Conservation (phyloP, 805 yeast species). For the Dipodascus geniculatus region DNA sequence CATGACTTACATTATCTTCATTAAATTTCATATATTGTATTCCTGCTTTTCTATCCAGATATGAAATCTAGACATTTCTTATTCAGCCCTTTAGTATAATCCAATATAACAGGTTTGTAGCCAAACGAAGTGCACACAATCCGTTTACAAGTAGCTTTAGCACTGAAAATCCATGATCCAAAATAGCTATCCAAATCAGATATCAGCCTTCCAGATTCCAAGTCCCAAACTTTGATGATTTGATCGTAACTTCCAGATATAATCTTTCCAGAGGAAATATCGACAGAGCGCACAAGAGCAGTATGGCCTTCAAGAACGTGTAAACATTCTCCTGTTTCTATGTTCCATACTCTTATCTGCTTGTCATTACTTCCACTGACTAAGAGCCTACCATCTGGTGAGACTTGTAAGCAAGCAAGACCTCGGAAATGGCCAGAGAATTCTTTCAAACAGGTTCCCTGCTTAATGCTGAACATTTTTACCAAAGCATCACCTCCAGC, state of each 20-base stretch:
- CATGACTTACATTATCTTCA: conserved; percentile 1
- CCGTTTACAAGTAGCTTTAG: conserved; percentile 18
- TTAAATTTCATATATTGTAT: background rate
- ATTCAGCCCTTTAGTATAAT: conserved; percentile 23
- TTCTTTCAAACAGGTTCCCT: conserved; percentile 57
- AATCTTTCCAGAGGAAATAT: conserved; percentile 17
- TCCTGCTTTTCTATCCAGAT: background rate
- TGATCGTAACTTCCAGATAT: conserved; percentile 28
- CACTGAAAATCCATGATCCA: conserved; percentile 26
- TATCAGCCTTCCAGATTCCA: conserved; percentile 17
- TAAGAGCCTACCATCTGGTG: conserved; percentile 52
- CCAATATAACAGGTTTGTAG: conserved; percentile 22
- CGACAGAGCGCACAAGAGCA: conserved; percentile 60
- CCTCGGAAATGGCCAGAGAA: conserved; percentile 75
- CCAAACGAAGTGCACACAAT: conserved; percentile 27
- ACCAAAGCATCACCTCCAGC: conserved; percentile 63
- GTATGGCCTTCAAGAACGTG: conserved; percentile 67
- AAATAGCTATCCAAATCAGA: conserved; percentile 21
- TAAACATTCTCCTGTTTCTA: conserved; percentile 59
- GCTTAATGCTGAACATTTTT: conserved; percentile 68
- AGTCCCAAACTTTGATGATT: conserved; percentile 27
- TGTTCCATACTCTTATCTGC: conserved; percentile 80
- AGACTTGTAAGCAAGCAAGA: conserved; percentile 72
- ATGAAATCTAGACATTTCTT: conserved; percentile 12
- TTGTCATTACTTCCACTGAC: conserved; percentile 83